Evolutionary conservation across 192 early-diverging fungal genomes (phyloP), one percentile per base, ranked within the genome.

Genomic region (Coemansia guatemalensis): DNA sequence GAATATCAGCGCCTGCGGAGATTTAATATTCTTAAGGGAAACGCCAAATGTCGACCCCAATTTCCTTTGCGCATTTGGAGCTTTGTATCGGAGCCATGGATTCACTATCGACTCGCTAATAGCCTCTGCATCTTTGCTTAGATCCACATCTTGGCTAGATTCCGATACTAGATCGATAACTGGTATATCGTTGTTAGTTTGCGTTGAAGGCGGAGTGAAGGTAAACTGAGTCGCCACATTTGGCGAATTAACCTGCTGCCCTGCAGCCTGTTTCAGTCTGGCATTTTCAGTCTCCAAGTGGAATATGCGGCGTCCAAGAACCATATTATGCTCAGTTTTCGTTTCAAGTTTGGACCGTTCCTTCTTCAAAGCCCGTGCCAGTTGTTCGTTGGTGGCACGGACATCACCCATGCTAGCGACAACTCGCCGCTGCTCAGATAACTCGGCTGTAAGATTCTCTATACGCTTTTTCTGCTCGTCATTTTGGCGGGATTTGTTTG

Each of bases 331-430:
- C 6, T 41, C 12, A 3, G 17, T 35, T 24, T 61, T 51, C 1
- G 72, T 72, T 20, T 62, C 66, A 33, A 60, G 52, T 25, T 63
- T 64, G 8, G 73, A 8, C 23, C 63, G 67, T 44, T 81, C 78
- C 32, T 57, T 64, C 50, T 69, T 74, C 48, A 81, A 48, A 29
- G 73, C 53, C 25, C 73, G 73, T 12, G 53, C 56, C 8, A 81
- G 63, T 53, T 59, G 66, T 50, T 81, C 78, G 48, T 72, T 81
- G 30, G 66, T 56, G 11, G 65, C 47, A 12, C 69, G 78, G 49
- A 81, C 69, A 48, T 72, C 63, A 20, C 69, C 73, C 78, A 81
- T 68, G 20, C 49, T 58, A 18, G 30, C 49, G 2, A 75, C 73
- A 5, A 81, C 63, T 5, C 69, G 62, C 7, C 58, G 70, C 52